Base-by-base conservation (phyloP, 2,329 filamentous ascomycete species). In the Fusarium anthophilum region DNA sequence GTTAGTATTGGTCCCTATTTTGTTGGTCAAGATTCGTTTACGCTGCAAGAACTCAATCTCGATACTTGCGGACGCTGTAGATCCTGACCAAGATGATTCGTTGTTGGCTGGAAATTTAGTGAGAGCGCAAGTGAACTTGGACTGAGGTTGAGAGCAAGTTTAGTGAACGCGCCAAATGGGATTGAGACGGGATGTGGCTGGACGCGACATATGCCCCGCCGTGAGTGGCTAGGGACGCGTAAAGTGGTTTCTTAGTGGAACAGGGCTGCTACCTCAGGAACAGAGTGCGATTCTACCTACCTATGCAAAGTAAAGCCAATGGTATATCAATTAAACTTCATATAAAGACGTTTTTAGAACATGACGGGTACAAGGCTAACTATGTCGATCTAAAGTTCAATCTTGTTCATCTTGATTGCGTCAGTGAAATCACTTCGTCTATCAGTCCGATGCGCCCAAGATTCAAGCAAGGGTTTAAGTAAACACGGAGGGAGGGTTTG, bases 201-300 rank as follows among this genome's bases (percentile, higher is more conserved):
- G 75, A 77, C 78, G 76, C 78, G 76, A 72, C 45, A 22, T 22
- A 22, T 73, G 72, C 73, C 77, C 75, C 75, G 75, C 78, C 73
- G 63, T 66, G 63, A 74, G 63, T 75, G 73, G 75, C 39, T 53
- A 60, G 62, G 61, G 63, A 70, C 78, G 78, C 78, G 77, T 79
- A 75, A 79, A 79, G 78, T 79, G 76, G 73, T 69, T 66, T 48
- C 44, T 47, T 50, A 15, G 70, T 56, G 45, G 48, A 56, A 50
- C 64, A 50, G 54, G 30, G 43, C 44, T 53, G 43, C 32, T 45
- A 48, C 22, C 50, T 53, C 32, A 35, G 53, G 38, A 43, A 35
- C 43, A 38, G 28, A 30, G 26, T 22, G 62, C 37, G 28, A 24
- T 48, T 26, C 20, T 39, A 39, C 12, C 20, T 22, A 28, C 13